Evolutionary conservation across 768 basidiomycete genomes (phyloP), one percentile per base, ranked within the genome.

Genomic region (Kwoniella bestiolae): DNA sequence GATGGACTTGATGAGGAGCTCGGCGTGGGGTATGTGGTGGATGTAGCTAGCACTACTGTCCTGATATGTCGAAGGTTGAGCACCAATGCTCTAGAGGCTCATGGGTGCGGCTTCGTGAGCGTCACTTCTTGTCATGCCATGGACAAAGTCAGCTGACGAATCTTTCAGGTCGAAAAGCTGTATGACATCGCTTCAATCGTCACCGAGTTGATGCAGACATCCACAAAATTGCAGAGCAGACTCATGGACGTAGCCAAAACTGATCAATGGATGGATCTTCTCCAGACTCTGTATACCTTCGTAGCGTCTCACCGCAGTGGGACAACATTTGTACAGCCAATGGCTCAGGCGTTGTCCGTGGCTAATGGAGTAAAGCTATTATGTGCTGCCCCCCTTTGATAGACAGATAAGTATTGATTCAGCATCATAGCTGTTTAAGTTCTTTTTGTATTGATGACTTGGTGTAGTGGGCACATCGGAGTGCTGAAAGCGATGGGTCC

Each of bases 91-190:
- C 69, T 76, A 63, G 74, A 76, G 47, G 70, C 67, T 8, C 74
- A 76, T 56, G 74, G 74, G 2, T 62, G 57, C 12, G 74, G 74
- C 8, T 76, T 74, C 50, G 73, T 74, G 61, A 69, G 73, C 69
- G 18, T 28, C 5, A n/a, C n/a, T n/a, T n/a, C n/a, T n/a, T n/a
- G n/a, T n/a, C n/a, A n/a, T n/a, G n/a, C n/a, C n/a, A n/a, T n/a
- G n/a, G n/a, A n/a, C n/a, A n/a, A n/a, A n/a, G n/a, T 6, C 14
- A 41, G 38, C 26, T 45, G 26, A 41, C 25, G 16, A 12, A 14
- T n/a, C 3, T 23, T 7, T 7, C 64, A 75, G 71, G 68, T 75
- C 32, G 69, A 72, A 47, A 75, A 75, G 41, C 56, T 75, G 4
- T 72, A 63, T 31, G 74, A 75, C 45, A 68, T 75, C 23, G 70